Evolutionary conservation across 225 moss, liverwort and hornwort genomes (phyloP), one percentile per base, ranked within the genome.

Genomic region (Pseudoscleropodium purum): DNA sequence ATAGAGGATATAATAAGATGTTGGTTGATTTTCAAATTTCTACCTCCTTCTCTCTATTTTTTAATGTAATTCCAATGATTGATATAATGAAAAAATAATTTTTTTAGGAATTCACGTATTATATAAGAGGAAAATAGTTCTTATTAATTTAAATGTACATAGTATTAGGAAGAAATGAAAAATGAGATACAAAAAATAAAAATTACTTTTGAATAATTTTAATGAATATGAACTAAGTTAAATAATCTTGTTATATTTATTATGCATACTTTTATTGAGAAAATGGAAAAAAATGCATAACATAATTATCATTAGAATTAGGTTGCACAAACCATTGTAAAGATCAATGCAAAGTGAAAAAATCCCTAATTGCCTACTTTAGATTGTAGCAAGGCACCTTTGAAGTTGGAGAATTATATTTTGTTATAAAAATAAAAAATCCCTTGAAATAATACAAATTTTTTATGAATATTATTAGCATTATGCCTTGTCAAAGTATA

Each of bases 61-160:
- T n/a, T 21, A 18, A 24, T 25, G 1, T 39, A 39, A 39, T 4
- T 8, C 15, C 15, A 10, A 73, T 73, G 43, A 43, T 16, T 43
- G 43, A 15, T 27, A 16, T 73, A 5, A 39, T 43, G 5, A 41
- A 41, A 26, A 4, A 41, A 26, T n/a, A 41, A 9, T 18, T 47
- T 7, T 19, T 75, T 1, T 7, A 75, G 19, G 2, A 4, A 19
- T 75, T 7, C 18, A 31, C 31, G 47, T 31, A 31, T 1, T 4
- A 31, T 9, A 31, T 1, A 30, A 25, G 15, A 16, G 0, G 2
- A 31, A 18, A 75, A 45, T 74, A 45, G 10, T 75, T 30, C 10
- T 11, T 30, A 30, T 11, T 17, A 10, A 0, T 29, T 74, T 17
- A 3, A 3, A 27, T 17, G 10, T 10, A 18, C 1, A 37, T 1